Conservation (phyloP, 345 rosid species). For the Firmiana major region DNA sequence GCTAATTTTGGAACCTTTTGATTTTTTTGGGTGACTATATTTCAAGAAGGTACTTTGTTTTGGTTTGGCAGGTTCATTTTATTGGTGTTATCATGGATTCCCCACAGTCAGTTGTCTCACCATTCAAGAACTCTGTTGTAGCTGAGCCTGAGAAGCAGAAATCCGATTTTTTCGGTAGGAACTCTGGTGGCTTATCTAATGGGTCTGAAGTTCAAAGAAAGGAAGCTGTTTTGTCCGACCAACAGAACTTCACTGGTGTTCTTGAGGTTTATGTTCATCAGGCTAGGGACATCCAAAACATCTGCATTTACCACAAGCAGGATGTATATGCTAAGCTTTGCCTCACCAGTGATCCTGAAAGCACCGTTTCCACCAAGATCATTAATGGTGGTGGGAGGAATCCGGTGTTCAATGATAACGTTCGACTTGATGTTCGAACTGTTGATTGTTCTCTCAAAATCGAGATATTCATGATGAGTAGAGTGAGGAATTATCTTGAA, state of each 20-base stretch:
- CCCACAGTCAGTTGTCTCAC: constrained; percentile 94
- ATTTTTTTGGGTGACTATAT: neutral
- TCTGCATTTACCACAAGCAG: constrained; percentile 99
- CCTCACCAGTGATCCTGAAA: constrained; percentile 79
- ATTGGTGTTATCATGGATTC: constrained; percentile 63
- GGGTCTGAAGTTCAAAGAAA: constrained; percentile 37
- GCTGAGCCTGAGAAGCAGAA: constrained; percentile 57
- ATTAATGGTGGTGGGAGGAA: constrained; percentile 98
- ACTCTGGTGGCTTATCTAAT: constrained; percentile 16
- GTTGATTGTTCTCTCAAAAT: constrained; percentile 79
- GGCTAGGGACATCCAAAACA: constrained; percentile 97
- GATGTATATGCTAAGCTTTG: constrained; percentile 98
- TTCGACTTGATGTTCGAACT: constrained; percentile 59
- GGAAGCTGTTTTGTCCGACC: constrained; percentile 28
- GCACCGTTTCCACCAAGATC: constrained; percentile 73
- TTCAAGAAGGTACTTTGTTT: constrained; percentile 2
- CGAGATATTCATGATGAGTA: constrained; percentile 97
- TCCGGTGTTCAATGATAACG: constrained; percentile 80
- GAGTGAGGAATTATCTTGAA: constrained; percentile 95
- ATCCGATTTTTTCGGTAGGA: constrained; percentile 26
- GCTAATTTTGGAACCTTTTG: neutral
- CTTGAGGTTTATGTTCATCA: constrained; percentile 80
- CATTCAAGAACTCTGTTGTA: constrained; percentile 52
- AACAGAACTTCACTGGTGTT: constrained; percentile 50
- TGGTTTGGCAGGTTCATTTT: constrained; percentile 31